Conservation (phyloP, 495 filamentous ascomycete genomes). For the Tuber calosporum region DNA sequence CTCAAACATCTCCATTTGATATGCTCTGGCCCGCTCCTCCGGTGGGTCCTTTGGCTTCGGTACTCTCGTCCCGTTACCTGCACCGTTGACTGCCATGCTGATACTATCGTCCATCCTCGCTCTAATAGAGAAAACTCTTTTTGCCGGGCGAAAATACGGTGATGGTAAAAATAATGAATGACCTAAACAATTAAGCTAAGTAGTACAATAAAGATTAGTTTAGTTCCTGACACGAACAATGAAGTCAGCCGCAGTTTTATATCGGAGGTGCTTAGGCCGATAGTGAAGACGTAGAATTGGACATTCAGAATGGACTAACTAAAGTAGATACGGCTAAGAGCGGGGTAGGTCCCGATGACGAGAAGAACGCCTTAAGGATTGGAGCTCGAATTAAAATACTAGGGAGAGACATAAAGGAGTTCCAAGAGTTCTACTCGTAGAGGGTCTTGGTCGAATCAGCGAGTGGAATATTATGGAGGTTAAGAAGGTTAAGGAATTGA, state of each 20-base stretch:
- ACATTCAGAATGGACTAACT: not conserved
- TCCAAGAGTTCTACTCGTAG: not conserved
- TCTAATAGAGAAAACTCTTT: not conserved
- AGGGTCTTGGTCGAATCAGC: not conserved
- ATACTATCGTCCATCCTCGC: not conserved
- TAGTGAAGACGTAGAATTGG: not conserved
- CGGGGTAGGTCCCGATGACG: not conserved
- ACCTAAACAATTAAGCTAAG: not conserved
- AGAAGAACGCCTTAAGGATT: not conserved
- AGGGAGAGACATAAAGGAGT: not conserved
- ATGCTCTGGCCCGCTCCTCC: constrained; percentile 52
- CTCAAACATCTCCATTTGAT: constrained; percentile 88
- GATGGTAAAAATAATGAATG: not conserved
- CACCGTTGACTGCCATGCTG: not conserved
- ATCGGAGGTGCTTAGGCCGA: not conserved
- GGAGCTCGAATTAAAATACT: not conserved
- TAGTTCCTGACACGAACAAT: not conserved
- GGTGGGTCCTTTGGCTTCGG: not conserved
- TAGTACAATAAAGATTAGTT: not conserved
- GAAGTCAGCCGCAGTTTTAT: not conserved
- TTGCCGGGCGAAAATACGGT: not conserved
- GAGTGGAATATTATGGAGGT: not conserved
- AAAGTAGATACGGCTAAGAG: not conserved
- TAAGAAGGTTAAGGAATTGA: not conserved
- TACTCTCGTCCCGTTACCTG: not conserved